Conservation (phyloP, 345 rosid species). For the Citrus cavaleriei region DNA sequence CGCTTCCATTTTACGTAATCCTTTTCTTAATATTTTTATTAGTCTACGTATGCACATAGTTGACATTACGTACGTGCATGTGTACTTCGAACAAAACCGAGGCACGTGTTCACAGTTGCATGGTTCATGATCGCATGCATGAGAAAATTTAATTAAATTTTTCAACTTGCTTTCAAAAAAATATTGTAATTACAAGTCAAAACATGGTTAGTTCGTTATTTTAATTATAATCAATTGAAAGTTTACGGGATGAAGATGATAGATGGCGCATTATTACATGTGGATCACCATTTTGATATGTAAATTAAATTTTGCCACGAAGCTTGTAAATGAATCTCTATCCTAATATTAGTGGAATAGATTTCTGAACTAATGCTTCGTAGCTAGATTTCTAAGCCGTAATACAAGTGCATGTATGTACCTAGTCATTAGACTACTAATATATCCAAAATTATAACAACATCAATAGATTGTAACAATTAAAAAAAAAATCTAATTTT, state of each 20-base stretch:
- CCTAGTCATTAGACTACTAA: no score
- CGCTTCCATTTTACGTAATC: not conserved
- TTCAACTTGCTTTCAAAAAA: not conserved
- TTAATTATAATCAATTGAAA: not conserved
- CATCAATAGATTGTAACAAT: no score
- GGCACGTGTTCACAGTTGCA: constrained; percentile 18
- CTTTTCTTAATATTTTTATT: not conserved
- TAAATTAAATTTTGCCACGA: no score
- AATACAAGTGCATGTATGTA: no score
- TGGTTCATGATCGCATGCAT: not conserved
- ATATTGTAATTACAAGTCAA: not conserved
- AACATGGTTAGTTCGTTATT: not conserved
- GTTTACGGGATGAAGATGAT: not conserved
- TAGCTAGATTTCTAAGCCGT: no score
- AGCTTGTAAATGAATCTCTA: no score
- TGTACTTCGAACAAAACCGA: constrained; percentile 23
- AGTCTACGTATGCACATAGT: not conserved
- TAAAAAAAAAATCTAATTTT: no score
- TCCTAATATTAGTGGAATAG: no score
- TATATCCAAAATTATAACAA: no score
- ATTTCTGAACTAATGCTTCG: no score
- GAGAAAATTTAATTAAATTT: not conserved
- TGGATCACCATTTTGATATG: not conserved
- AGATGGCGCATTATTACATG: constrained; percentile 6
- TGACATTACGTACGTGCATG: constrained; percentile 25